A percentile compares a stretch with the other conserved stretches of the same genome.
These are phyloP conservation scores for Bryopsis sp. DNA, from an alignment of 139 green algal species.

Conservation along the genomic window DNA sequence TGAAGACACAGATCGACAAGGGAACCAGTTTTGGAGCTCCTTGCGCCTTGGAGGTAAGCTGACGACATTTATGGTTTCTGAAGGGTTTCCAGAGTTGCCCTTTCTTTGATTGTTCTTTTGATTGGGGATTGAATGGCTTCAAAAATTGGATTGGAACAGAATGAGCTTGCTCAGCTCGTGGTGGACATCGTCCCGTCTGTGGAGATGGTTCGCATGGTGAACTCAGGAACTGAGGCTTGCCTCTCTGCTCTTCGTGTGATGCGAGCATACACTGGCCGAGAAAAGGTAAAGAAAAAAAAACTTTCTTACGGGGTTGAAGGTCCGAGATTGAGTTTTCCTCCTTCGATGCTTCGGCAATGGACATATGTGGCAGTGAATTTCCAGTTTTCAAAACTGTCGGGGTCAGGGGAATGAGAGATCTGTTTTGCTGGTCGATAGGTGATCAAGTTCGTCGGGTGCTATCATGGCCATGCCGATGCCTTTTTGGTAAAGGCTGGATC, in stretches of 20 bases:
- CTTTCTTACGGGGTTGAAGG: not conserved
- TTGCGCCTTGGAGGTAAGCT: constrained; percentile 83
- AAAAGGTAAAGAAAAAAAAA: constrained; percentile 67
- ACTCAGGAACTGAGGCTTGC: constrained; percentile 96
- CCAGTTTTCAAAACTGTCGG: no score
- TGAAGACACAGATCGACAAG: constrained; percentile 89
- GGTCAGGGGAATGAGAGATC: constrained; percentile 3
- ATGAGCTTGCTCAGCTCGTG: constrained; percentile 91
- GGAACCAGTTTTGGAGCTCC: constrained; percentile 95
- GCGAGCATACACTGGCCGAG: constrained; percentile 90
- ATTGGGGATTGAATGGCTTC: not conserved
- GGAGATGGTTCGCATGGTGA: constrained; percentile 98
- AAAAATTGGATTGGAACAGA: constrained; percentile 41
- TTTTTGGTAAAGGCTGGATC: constrained; percentile 93
- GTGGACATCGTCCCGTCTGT: constrained; percentile 93
- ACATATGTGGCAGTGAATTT: no score
- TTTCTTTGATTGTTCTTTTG: no score
- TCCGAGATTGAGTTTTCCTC: no score
- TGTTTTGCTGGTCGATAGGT: constrained; percentile 29
- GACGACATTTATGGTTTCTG: not conserved
- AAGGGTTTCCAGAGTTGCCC: not conserved
- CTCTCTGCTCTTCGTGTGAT: constrained; percentile 96
- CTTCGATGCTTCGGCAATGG: no score
- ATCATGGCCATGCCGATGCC: constrained; percentile 95
- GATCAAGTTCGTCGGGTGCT: constrained; percentile 99